phyloP scores from a whole-genome alignment of 768 basidiomycete species.

The Termitomyces sp. region DNA sequence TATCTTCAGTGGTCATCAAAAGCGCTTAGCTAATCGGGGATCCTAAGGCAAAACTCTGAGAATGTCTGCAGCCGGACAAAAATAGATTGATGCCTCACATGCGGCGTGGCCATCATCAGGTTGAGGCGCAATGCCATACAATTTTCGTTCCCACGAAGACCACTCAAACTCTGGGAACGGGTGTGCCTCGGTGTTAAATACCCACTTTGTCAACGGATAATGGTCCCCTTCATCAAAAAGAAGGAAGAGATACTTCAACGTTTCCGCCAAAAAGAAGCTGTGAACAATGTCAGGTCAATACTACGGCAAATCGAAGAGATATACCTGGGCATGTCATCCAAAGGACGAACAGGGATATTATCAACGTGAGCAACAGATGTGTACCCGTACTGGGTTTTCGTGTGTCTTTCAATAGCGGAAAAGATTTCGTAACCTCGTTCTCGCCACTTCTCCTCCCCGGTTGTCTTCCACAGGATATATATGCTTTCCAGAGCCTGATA shows the following conservation, averaged over 20 bases:
- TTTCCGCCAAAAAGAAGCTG: slow-evolving; percentile 44
- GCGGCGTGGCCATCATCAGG: background rate
- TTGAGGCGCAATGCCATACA: slow-evolving; percentile 29
- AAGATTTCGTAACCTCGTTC: slow-evolving; percentile 72
- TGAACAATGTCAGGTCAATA: background rate
- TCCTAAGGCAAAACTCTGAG: background rate
- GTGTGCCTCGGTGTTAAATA: slow-evolving; percentile 71
- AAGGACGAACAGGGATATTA: slow-evolving; percentile 23
- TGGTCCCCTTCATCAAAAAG: slow-evolving; percentile 55
- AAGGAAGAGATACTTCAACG: slow-evolving; percentile 65
- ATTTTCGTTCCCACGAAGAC: slow-evolving; percentile 46
- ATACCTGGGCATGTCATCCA: slow-evolving; percentile 75
- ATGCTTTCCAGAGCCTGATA: slow-evolving; percentile 69
- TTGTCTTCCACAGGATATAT: slow-evolving; percentile 66
- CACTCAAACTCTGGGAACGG: slow-evolving; percentile 67
- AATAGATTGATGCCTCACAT: background rate
- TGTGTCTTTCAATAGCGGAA: slow-evolving; percentile 53
- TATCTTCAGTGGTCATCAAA: background rate
- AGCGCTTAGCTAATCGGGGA: too few relatives aligned
- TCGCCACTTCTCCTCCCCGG: slow-evolving; percentile 63
- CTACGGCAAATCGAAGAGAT: slow-evolving; percentile 12
- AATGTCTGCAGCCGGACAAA: background rate
- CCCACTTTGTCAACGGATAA: slow-evolving; percentile 50
- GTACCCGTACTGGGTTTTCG: slow-evolving; percentile 57
- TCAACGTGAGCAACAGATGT: slow-evolving; percentile 50